Evolutionary conservation across 306 rosid species (phyloP).

Genomic region (Lupinus albus): DNA sequence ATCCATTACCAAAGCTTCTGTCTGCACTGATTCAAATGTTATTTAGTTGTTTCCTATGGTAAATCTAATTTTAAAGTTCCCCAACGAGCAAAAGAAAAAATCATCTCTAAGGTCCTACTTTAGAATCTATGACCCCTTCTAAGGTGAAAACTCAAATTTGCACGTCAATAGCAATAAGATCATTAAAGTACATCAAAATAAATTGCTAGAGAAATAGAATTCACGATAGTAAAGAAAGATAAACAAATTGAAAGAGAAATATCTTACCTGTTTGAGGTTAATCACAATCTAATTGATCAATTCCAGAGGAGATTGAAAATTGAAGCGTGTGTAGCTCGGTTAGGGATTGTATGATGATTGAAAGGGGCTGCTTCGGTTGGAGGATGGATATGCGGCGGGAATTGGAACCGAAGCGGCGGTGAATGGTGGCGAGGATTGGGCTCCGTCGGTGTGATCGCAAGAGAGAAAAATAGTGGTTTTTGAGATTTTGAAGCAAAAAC

Average conservation of each 20-base stretch:
- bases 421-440: neutral
- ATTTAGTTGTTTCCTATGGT: neutral
- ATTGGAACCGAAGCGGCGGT: slow-evolving; percentile 16
- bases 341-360: slow-evolving; percentile 48
- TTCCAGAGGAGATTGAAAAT: slow-evolving; percentile 23
- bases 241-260: neutral
- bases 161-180: neutral
- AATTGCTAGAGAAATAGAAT: neutral
- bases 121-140: neutral
- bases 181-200: neutral
- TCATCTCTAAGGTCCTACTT: neutral
- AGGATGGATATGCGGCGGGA: slow-evolving; percentile 5
- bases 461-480: slow-evolving; percentile 29
- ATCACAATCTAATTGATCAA: slow-evolving; percentile 39
- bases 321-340: slow-evolving; percentile 21
- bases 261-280: slow-evolving; percentile 46
- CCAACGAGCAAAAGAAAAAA: neutral
- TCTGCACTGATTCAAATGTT: neutral
- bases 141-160: slow-evolving; percentile 30
- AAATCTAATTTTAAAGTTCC: slow-evolving; percentile 32
- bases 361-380: neutral
- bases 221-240: slow-evolving; percentile 2
- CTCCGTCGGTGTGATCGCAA: slow-evolving; percentile 43
- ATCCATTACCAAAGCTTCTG: neutral
- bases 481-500: slow-evolving; percentile 41